Conservation (phyloP, 257 asterid genomes). For the Osmanthus fragrans region DNA sequence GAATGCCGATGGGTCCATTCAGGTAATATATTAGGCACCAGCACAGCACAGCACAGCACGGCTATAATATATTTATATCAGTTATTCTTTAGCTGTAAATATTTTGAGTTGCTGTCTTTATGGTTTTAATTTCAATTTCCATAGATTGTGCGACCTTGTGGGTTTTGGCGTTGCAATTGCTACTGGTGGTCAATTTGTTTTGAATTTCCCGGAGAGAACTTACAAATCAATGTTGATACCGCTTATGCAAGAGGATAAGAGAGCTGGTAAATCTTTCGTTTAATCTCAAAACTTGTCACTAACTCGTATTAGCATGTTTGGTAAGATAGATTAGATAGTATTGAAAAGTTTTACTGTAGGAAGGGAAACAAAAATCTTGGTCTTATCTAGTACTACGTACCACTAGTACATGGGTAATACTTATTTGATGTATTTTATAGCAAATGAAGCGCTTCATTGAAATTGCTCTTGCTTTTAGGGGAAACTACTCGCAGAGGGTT, state of each 20-base stretch:
- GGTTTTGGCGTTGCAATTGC: conserved; percentile 92
- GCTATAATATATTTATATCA: neutral
- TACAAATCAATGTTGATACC: conserved; percentile 87
- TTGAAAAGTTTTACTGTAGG: too few species aligned
- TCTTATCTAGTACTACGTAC: neutral
- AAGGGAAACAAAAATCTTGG: neutral
- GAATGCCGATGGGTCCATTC: conserved; percentile 99
- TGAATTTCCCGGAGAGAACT: conserved; percentile 79
- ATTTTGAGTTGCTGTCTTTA: conserved; percentile 4
- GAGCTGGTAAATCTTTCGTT: conserved; percentile 56
- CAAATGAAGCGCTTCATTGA: conserved; percentile 7
- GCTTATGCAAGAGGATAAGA: conserved; percentile 86
- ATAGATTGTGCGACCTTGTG: conserved; percentile 83
- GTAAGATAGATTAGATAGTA: neutral
- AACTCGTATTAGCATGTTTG: neutral
- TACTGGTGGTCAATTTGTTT: conserved; percentile 72
- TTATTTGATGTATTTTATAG: neutral
- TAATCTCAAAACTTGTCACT: neutral
- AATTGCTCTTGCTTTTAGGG: conserved; percentile 44
- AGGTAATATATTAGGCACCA: conserved; percentile 44
- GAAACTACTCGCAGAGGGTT: conserved; percentile 83
- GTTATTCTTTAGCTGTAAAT: neutral
- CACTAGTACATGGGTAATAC: neutral
- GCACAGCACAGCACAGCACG: neutral
- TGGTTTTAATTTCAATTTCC: conserved; percentile 5